A percentile compares a stretch with the other conserved stretches of the same genome.
Evolutionary conservation across 768 basidiomycete genomes (phyloP).

Genomic region (Panellus pusillus): DNA sequence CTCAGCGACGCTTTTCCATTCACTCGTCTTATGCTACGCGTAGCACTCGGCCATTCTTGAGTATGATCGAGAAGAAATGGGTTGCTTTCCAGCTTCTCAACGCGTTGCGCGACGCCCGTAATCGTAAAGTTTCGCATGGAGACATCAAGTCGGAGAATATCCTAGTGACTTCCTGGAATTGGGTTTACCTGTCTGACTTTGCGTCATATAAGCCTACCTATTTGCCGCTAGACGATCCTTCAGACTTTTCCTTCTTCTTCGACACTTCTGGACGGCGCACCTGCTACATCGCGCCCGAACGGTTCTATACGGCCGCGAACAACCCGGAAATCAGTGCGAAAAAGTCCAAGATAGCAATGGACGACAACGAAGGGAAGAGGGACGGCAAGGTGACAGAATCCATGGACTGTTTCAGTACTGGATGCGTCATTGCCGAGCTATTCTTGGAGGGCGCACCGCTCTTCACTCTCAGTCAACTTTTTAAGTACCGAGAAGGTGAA

Average conservation of each 20-base stretch:
- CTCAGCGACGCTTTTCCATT: background rate
- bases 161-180: conserved; percentile 94
- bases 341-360: conserved; percentile 55
- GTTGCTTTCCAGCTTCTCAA: conserved; percentile 91
- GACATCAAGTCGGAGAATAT: conserved; percentile 98
- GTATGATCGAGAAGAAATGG: conserved; percentile 94
- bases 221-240: conserved; percentile 93
- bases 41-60: conserved; percentile 95
- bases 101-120: conserved; percentile 79
- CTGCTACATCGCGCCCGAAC: conserved; percentile 95
- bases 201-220: conserved; percentile 94
- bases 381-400: conserved; percentile 88
- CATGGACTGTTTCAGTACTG: conserved; percentile 96
- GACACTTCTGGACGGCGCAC: conserved; percentile 92
- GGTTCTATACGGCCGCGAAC: conserved; percentile 79
- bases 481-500: conserved; percentile 90
- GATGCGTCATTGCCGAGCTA: conserved; percentile 94
- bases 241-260: conserved; percentile 97
- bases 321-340: conserved; percentile 71
- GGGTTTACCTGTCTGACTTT: conserved; percentile 94
- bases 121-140: conserved; percentile 90
- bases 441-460: conserved; percentile 93
- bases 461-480: conserved; percentile 92
- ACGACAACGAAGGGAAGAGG: conserved; percentile 61
- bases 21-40: background rate